Conservation (phyloP, 2,329 filamentous ascomycete species). For the Colletotrichum tofieldiae region DNA sequence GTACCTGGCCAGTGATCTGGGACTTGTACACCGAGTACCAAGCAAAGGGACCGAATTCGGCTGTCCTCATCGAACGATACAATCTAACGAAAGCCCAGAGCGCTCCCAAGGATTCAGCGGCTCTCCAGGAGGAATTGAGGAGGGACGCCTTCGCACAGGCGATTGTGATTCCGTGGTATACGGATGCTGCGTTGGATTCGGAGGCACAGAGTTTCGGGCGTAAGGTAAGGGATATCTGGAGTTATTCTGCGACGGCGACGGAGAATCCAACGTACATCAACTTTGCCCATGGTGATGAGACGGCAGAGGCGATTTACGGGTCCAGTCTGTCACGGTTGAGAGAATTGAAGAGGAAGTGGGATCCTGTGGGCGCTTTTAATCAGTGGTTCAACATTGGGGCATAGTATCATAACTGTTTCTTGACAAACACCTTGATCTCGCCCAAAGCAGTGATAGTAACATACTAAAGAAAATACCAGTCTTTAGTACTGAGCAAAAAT, state of each 20-base stretch:
- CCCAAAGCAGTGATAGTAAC: not conserved
- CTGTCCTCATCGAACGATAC: constrained; percentile 56
- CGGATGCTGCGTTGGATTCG: constrained; percentile 52
- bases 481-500: not conserved
- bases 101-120: constrained; percentile 39
- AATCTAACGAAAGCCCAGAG: constrained; percentile 51
- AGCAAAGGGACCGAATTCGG: constrained; percentile 51
- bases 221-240: constrained; percentile 50
- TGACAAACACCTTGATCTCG: not conserved
- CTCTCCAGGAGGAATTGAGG: constrained; percentile 52
- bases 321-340: constrained; percentile 47
- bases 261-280: constrained; percentile 51
- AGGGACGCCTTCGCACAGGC: constrained; percentile 53
- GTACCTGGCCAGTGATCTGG: constrained; percentile 57
- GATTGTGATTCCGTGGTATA: constrained; percentile 58
- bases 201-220: constrained; percentile 53
- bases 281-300: constrained; percentile 53
- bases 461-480: not conserved
- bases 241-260: constrained; percentile 41
- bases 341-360: constrained; percentile 48
- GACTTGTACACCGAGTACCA: constrained; percentile 55
- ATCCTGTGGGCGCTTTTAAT: constrained; percentile 48
- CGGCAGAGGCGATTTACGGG: constrained; percentile 46
- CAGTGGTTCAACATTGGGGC: constrained; percentile 48
- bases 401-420: not conserved